Evolutionary conservation across 106 monocot species (phyloP), one percentile per base, ranked within the genome.

Genomic region (Amphibolis antarctica): DNA sequence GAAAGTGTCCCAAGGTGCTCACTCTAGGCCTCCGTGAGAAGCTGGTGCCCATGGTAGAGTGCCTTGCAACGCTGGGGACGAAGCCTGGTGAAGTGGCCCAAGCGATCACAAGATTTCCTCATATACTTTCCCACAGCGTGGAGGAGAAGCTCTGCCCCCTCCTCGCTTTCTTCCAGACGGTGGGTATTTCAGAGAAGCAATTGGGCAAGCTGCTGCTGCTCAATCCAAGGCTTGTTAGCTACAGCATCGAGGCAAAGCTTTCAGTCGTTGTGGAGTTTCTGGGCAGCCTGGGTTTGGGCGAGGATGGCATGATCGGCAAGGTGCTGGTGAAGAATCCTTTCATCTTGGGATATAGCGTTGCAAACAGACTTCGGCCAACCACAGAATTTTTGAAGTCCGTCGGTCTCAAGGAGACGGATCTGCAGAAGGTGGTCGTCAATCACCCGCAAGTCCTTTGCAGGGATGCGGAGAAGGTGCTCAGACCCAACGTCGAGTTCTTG

Each of bases 91-190:
- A 86, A 12, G 78, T 84, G 5, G 84, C 81, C 4, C 44, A 52
- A 1, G 84, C 89, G 31, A 82, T 96, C 29, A 66, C 74, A 9
- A 89, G 82, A 55, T 96, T 96, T 58, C 94, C 94, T 22, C 71
- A 81, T 57, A 74, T 89, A 28, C 80, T 96, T 14, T 75, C 64
- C 42, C 86, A 82, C 73, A 86, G 82, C n/a, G 78, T 96, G 3
- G 94, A 96, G 60, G 81, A 84, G 64, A 96, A 96, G 86, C 78
- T 89, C 44, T 96, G 94, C 68, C 89, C 94, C 1, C 81, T 96
- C 7, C 65, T 96, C 1, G 94, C 86, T 14, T 96, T 96, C 62
- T 82, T 96, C 68, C 80, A 96, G 57, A 46, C 82, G 21, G 51
- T 96, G 26, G 94, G 84, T 18, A 63, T 89, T 28, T 65, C 89